Base-by-base conservation (phyloP, 1,284 basidiomycete species). In the Volvariella surrecta region DNA sequence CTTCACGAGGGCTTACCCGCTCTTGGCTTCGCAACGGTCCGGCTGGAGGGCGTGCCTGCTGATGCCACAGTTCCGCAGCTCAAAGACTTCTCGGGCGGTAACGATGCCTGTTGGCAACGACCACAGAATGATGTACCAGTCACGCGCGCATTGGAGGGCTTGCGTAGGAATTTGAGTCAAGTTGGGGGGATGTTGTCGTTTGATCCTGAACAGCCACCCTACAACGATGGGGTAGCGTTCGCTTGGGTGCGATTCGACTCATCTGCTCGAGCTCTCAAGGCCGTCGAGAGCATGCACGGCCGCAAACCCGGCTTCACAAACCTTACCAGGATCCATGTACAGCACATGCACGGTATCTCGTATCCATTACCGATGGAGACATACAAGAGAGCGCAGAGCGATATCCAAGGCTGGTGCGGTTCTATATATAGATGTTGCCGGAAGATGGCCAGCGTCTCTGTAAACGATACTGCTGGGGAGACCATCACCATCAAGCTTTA, bases 1-100 rank as follows among this genome's bases (percentile, higher is more conserved):
- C 50, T 75, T 7, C 72, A 82, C 52, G 57, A 66, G 4, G 79
- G 76, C 1, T 48, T 80, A 1, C 82, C 82, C 1, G 66, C 66
- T 2, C 64, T 82, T 3, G 74, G 73, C 3, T 53, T 56, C 1
- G 67, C 68, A 51, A 86, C 75, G 13, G 73, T 86, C 35, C 72
- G 71, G 11, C 74, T 82, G 52, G 53, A 54, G 2, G 64, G 70
- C 3, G 53, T 85, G 3, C 81, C 81, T 0, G 55, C 68, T 0
- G 59, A 67, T 39, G 61, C 67, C 0, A 62, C 56, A 1, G 54
- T 62, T 16, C 58, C 66, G 17, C 63, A 67, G 6, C 54, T 82
- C 48, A 58, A 61, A 24, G 55, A 62, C 20, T 76, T 76, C 47
- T 68, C 70, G 1, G 53, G 62, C 0, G 63, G 70, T 1, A 63